Conservation (phyloP, 2,329 filamentous ascomycete genomes). For the Cryphonectria japonica region DNA sequence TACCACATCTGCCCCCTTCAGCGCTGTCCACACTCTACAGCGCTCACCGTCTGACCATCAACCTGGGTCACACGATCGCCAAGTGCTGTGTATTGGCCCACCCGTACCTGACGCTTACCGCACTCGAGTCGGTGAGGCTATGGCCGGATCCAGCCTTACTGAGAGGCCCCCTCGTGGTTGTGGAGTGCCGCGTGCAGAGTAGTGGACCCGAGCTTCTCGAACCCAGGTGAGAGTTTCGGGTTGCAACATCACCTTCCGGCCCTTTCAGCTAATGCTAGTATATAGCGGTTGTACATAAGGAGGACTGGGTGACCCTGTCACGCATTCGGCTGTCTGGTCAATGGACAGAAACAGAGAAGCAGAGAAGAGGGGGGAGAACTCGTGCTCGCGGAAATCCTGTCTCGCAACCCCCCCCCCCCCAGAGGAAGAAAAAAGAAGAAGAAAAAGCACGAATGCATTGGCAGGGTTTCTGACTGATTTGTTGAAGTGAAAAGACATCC, state of each 20-base stretch:
- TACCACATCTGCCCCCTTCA: background rate
- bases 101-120: constrained; percentile 17
- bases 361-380: background rate
- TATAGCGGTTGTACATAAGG: background rate
- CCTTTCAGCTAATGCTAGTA: background rate
- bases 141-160: constrained; percentile 14
- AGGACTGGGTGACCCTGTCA: background rate
- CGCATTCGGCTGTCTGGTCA: background rate
- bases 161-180: constrained; percentile 13
- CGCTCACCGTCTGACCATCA: constrained; percentile 12
- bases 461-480: background rate
- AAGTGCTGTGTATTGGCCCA: constrained; percentile 16
- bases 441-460: background rate
- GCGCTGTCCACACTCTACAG: background rate
- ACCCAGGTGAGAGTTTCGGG: constrained; percentile 9
- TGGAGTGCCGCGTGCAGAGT: constrained; percentile 12
- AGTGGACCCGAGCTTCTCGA: constrained; percentile 5
- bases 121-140: constrained; percentile 21
- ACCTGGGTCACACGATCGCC: constrained; percentile 19
- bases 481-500: background rate
- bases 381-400: no score
- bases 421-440: no score
- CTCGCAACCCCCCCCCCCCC: background rate
- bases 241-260: constrained; percentile 10
- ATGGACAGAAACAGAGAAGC: background rate